Percentiles rank a stretch among this genome's conserved stretches.
These are phyloP conservation scores for Eucalyptus curtisii DNA, from an alignment of 345 rosid species.

Conservation along the genomic window DNA sequence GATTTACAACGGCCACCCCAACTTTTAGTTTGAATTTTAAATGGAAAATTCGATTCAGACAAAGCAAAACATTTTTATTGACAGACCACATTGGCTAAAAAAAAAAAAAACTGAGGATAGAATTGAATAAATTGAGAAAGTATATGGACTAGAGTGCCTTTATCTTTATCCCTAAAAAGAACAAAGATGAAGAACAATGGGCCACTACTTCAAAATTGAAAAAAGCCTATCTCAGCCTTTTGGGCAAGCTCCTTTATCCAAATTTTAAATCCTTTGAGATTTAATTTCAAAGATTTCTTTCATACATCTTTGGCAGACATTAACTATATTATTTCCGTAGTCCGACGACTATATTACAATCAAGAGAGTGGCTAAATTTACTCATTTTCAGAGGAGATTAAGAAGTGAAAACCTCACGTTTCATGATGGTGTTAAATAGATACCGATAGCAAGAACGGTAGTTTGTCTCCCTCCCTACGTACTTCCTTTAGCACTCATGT, in stretches of 20 bases:
- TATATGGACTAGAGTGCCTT: not conserved
- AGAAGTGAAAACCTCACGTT: not conserved
- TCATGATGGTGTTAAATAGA: not conserved
- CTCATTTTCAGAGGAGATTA: not conserved
- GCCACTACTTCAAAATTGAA: not conserved
- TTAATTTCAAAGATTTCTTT: no score
- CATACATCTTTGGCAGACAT: not conserved
- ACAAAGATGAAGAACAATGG: not conserved
- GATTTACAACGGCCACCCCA: not conserved
- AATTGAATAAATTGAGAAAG: not conserved
- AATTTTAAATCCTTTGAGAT: no score
- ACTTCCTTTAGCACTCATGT: not conserved
- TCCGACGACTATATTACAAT: not conserved
- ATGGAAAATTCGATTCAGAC: not conserved
- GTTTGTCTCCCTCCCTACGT: not conserved
- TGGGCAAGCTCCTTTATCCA: not conserved
- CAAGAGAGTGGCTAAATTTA: not conserved
- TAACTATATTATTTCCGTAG: not conserved
- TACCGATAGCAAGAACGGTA: not conserved
- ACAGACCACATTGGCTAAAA: not conserved
- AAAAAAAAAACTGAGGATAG: not conserved
- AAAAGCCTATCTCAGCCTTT: not conserved
- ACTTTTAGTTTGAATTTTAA: not conserved
- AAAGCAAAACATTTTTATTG: not conserved
- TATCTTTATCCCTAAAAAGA: not conserved